phyloP scores from a whole-genome alignment of 352 stramenopile species.

The Thalassiosira livingstoniorum region DNA sequence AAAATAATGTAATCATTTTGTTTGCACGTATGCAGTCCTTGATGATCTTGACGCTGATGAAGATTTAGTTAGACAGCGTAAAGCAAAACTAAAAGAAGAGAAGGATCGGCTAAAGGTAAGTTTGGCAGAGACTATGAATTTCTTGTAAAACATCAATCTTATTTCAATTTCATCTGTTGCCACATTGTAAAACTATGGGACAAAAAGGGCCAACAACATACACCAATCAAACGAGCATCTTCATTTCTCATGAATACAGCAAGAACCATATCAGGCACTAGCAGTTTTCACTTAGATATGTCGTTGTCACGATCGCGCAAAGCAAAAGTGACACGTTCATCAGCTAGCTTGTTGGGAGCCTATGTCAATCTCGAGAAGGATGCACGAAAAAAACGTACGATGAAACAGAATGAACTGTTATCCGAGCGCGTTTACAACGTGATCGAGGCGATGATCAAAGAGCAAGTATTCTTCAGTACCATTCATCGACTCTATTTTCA shows the following conservation, averaged over 20 bases:
- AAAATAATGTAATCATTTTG: no score
- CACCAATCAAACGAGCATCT: background rate
- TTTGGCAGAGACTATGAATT: no score
- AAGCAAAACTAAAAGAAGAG: slow-evolving; percentile 20
- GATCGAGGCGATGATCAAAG: slow-evolving; percentile 62
- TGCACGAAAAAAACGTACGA: slow-evolving; percentile 39
- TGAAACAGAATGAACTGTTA: slow-evolving; percentile 24
- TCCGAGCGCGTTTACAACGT: slow-evolving; percentile 50
- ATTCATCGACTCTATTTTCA: no score
- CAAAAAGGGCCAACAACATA: no score
- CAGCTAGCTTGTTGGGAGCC: slow-evolving; percentile 43
- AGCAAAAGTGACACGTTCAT: slow-evolving; percentile 41
- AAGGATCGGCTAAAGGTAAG: slow-evolving; percentile 3
- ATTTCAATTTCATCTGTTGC: background rate
- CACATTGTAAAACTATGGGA: no score
- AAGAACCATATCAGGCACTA: slow-evolving; percentile 4
- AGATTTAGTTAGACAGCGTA: slow-evolving; percentile 36
- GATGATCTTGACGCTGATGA: slow-evolving; percentile 45
- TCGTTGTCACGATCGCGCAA: slow-evolving; percentile 42
- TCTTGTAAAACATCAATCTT: no score
- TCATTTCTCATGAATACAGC: slow-evolving; percentile 14
- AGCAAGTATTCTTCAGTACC: slow-evolving; percentile 25
- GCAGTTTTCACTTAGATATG: slow-evolving; percentile 33
- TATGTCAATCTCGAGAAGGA: slow-evolving; percentile 62
- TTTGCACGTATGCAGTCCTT: slow-evolving; percentile 33